Evolutionary conservation across 2,329 filamentous ascomycete genomes (phyloP), one percentile per base, ranked within the genome.

Genomic region (Fusarium nelsonii): DNA sequence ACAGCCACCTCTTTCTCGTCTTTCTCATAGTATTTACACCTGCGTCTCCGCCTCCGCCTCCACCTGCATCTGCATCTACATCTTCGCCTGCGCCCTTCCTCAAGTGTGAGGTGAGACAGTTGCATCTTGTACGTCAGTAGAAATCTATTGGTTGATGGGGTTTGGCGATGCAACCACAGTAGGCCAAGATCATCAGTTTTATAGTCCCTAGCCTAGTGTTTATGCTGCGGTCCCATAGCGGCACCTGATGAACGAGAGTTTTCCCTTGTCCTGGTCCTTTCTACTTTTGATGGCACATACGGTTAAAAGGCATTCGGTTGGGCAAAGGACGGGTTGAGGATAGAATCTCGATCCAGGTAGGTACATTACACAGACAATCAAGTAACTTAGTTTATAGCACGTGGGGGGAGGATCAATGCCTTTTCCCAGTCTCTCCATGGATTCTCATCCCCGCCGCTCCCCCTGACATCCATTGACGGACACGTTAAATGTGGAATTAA

Each of bases 151-250:
- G 61, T 58, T 52, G 49, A 50, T 51, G 34, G 49, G 43, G 23
- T 44, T 52, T 55, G 32, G 44, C 43, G 57, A 69, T 63, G 70
- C 64, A 56, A 58, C 68, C 60, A 69, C 44, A 59, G 51, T 56
- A 55, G 64, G 61, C 49, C 45, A 51, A 68, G 67, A 73, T 73
- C 71, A 71, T 64, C 71, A 69, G 69, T 63, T 69, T 63, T 51
- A 50, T 18, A 39, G 14, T 65, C 51, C 49, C 16, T 51, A 40
- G 48, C 18, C 50, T 63, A 39, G 51, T 57, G 67, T 64, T 70
- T 61, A 48, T 63, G 39, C 55, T 70, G 67, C 67, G 68, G 58
- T 55, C 37, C 51, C 32, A 48, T 40, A 45, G 54, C 56, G 64
- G 56, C 64, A 62, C 60, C 64, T 71, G 64, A 69, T 53, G 49